Base-by-base conservation (phyloP, 352 stramenopile genomes). In the Phytophthora palmivora region DNA sequence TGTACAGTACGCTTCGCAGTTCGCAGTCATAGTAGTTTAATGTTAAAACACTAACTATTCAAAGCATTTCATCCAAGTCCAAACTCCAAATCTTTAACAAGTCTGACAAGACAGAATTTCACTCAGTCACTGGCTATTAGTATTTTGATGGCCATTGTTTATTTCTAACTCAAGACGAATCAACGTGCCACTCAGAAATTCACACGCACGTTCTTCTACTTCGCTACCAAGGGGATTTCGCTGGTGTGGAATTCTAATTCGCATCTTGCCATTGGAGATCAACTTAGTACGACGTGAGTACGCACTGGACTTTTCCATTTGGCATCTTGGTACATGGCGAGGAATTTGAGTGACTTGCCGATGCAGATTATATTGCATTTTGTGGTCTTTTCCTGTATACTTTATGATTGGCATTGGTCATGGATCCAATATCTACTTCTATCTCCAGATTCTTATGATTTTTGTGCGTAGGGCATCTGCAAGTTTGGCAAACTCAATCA, bases 141-240 rank as follows among this genome's bases (percentile, higher is more conserved):
- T 22, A 18, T 46, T 10, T 28, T 56, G 10, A 36, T 83, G 22
- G 75, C 73, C 0, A 50, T 89, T 0, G 70, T 89, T 37, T 88
- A 76, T 62, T 32, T 82, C 19, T 65, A 83, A 46, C 56, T 89
- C 11, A 47, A 77, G 10, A 19, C 83, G 3, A 43, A 47, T 28
- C 78, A 87, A 28, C 68, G 33, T 0, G 70, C 49, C 9, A 72
- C 87, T 16, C 75, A 87, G 33, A 72, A 73, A 42, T 87, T 82
- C 42, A 48, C 66, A 0, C 70, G 78, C 9, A 70, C 58, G 0
- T 72, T 87, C 42, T 88, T 84, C 51, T 76, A 78, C 19, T 44
- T 85, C 6, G 56, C 70, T 6, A 50, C 79, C 15, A 84, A 79
- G 44, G 64, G 81, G 24, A 82, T 63, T n/a, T 83, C 38, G 63